Evolutionary conservation across 257 asterid species (phyloP).

Genomic region (Lantana camara): DNA sequence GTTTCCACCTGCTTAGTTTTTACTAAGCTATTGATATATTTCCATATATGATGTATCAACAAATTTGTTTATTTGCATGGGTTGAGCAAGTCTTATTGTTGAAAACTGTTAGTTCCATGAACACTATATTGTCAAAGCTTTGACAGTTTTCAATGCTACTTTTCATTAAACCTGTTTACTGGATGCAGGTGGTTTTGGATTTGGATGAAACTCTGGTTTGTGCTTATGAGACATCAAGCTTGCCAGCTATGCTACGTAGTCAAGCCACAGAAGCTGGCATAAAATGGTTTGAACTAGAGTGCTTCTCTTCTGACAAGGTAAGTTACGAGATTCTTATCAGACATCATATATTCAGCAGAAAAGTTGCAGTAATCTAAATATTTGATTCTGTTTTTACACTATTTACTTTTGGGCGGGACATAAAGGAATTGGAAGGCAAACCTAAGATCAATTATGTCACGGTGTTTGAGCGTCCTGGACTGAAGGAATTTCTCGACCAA

Average conservation of each 20-base stretch:
- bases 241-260: conserved; percentile 66
- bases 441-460: conserved; percentile 92
- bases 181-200: conserved; percentile 85
- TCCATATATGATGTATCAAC: neutral
- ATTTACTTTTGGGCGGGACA: conserved; percentile 25
- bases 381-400: conserved; percentile 16
- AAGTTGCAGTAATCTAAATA: too few relatives aligned
- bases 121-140: neutral
- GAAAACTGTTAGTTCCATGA: neutral
- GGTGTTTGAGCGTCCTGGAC: conserved; percentile 94
- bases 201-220: conserved; percentile 92
- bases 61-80: neutral
- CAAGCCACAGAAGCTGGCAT: conserved; percentile 90
- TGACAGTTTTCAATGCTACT: too few relatives aligned
- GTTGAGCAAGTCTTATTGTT: neutral
- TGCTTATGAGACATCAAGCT: conserved; percentile 83
- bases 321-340: conserved; percentile 15
- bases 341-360: too few relatives aligned
- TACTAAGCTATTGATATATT: conserved; percentile 2
- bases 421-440: conserved; percentile 76
- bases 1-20: conserved; percentile 16
- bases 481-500: conserved; percentile 69
- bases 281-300: conserved; percentile 87
- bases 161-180: conserved; percentile 11
- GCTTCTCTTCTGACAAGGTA: conserved; percentile 66